Base-by-base conservation (phyloP, 140 eudicot species). In the Senecio squalidus region DNA sequence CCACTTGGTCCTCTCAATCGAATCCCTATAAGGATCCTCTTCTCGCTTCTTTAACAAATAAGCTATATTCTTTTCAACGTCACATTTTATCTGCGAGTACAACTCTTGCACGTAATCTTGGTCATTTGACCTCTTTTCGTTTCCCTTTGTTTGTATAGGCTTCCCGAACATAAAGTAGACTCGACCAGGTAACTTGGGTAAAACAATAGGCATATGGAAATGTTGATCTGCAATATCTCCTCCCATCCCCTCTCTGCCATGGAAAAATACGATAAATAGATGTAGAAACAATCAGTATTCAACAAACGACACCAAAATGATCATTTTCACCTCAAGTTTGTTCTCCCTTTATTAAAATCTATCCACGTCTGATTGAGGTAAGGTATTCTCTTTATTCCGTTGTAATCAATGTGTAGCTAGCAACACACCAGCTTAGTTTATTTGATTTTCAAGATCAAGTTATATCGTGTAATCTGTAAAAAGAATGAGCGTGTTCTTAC, bases 161-260 rank as follows among this genome's bases (percentile, higher is more conserved):
- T 85, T 89, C 63, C 97, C 93, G 17, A 89, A 89, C 63, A 74
- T 48, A 71, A 57, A 89, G 76, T 89, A 89, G 55, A 82, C 55
- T 5, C 97, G 82, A 8, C 97, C 97, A 0, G 97, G 97, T 14
- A 80, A 11, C 71, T 89, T 85, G 2, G 97, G 97, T 20, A 89
- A 13, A 27, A 85, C 60, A 14, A 85, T 77, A 5, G 95, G 97
- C 22, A 77, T 0, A 64, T 60, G 78, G 16, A 89, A 45, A 52
- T 24, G 25, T 73, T 89, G 89, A 52, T 85, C 71, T 5, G 83
- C 83, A 38, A 84, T 81, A 60, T 81, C 96, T 38, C 88, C 95
- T 15, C 68, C 59, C 68, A 61, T 64, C 6, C 66, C 80, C 31
- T 68, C 68, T 77, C 95, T 86, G 68, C 22, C 17, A 66, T 17